Evolutionary conservation across 1,284 basidiomycete genomes (phyloP).

Genomic region (Dichomitus squalens): DNA sequence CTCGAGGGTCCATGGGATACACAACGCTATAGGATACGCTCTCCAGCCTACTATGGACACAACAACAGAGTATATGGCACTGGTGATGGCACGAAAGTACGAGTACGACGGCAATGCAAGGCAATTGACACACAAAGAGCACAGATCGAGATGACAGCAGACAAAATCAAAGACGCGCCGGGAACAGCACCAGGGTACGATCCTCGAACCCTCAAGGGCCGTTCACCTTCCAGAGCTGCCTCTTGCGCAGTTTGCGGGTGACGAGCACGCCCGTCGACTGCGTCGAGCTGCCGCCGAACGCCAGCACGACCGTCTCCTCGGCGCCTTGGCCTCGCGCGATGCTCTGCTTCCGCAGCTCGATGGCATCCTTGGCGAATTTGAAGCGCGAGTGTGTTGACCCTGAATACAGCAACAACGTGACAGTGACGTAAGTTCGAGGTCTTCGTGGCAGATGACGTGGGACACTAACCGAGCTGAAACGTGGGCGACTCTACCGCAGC

Average conservation of each 20-base stretch:
- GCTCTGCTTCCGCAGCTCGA: constrained; percentile 75
- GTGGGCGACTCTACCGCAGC: constrained; percentile 73
- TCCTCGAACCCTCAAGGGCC: background rate
- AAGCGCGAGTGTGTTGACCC: constrained; percentile 85
- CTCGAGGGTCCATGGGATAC: background rate
- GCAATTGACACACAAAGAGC: constrained; percentile 14
- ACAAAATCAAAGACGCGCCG: background rate
- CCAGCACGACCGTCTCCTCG: constrained; percentile 85
- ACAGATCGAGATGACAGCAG: constrained; percentile 21
- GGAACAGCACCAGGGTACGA: background rate
- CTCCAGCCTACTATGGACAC: constrained; percentile 16
- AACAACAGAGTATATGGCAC: constrained; percentile 7
- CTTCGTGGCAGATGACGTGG: background rate
- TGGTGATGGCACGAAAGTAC: constrained; percentile 2
- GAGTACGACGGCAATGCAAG: constrained; percentile 22
- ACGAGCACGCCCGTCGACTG: constrained; percentile 81
- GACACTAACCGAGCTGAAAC: constrained; percentile 71
- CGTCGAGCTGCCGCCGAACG: constrained; percentile 71
- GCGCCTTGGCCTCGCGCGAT: constrained; percentile 62
- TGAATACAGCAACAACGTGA: constrained; percentile 29
- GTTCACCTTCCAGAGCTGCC: constrained; percentile 86
- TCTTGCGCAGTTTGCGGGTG: constrained; percentile 82
- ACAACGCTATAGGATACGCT: constrained; percentile 17
- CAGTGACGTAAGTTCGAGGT: background rate
- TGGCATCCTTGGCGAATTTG: constrained; percentile 87